These are phyloP conservation scores for Eutrema japonicum DNA, from an alignment of 345 rosid species.

Conservation along the genomic window DNA sequence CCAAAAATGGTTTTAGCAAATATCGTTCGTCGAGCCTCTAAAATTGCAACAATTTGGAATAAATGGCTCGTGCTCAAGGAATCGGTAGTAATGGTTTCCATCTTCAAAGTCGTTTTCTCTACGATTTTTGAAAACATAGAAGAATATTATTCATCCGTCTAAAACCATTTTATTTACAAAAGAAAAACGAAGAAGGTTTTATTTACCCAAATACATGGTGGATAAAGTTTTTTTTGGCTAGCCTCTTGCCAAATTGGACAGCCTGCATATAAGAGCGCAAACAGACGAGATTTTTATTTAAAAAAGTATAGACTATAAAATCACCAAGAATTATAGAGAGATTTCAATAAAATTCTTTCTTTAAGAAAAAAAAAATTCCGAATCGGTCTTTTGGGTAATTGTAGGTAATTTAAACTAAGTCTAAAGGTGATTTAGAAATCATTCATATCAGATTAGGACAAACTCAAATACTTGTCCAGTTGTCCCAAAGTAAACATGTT, in stretches of 20 bases:
- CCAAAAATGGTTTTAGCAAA: neutral
- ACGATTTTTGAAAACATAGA: neutral
- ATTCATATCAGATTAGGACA: no score
- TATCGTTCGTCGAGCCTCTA: constrained; percentile 60
- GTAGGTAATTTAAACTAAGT: no score
- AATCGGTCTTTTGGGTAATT: no score
- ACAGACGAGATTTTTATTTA: neutral
- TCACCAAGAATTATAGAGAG: neutral
- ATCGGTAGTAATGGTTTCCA: constrained; percentile 80
- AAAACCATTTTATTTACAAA: no score
- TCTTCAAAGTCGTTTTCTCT: constrained; percentile 87
- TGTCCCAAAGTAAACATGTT: no score
- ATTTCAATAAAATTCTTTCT: no score
- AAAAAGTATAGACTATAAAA: neutral
- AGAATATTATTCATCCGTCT: neutral
- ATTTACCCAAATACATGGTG: constrained; percentile 89
- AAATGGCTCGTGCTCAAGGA: constrained; percentile 83
- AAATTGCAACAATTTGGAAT: constrained; percentile 70
- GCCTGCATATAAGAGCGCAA: constrained; percentile 53
- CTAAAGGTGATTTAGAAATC: no score
- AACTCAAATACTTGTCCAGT: no score
- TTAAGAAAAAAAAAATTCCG: no score
- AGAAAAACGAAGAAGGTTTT: neutral
- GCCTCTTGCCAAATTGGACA: constrained; percentile 67
- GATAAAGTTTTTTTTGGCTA: constrained; percentile 79